phyloP scores from a whole-genome alignment of 2,329 filamentous ascomycete species.

The Alternaria atra region DNA sequence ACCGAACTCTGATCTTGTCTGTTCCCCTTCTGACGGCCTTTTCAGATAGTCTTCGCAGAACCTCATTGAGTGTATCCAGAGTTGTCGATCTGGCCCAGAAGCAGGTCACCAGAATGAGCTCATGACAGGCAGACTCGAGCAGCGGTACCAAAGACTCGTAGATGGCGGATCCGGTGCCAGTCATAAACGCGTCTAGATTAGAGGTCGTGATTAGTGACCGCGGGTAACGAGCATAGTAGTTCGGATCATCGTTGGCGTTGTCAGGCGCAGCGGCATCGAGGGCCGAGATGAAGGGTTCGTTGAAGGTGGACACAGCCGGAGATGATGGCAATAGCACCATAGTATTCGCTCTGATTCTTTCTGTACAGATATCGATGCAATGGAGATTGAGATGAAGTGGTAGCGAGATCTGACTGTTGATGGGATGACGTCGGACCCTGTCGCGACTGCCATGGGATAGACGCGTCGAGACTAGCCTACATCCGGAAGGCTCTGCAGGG shows the following conservation, averaged over 20 bases:
- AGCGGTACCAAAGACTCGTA: slow-evolving; percentile 65
- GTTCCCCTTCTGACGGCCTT: slow-evolving; percentile 48
- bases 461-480: slow-evolving; percentile 23
- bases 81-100: slow-evolving; percentile 79
- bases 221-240: slow-evolving; percentile 52
- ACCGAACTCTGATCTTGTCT: slow-evolving; percentile 66
- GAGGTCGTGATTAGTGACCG: slow-evolving; percentile 47
- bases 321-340: slow-evolving; percentile 17
- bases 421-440: slow-evolving; percentile 36
- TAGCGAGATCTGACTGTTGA: slow-evolving; percentile 11
- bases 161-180: slow-evolving; percentile 57
- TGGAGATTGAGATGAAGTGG: not conserved
- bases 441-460: slow-evolving; percentile 16
- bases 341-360: not conserved
- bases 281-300: slow-evolving; percentile 40
- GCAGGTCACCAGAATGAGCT: slow-evolving; percentile 80
- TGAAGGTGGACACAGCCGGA: slow-evolving; percentile 20
- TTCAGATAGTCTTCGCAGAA: slow-evolving; percentile 68
- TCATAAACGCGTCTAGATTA: slow-evolving; percentile 48
- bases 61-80: slow-evolving; percentile 64
- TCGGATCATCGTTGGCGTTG: slow-evolving; percentile 47
- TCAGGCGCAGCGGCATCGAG: slow-evolving; percentile 33
- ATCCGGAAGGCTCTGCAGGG: slow-evolving; percentile 20
- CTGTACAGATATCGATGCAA: not conserved
- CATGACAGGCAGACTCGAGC: slow-evolving; percentile 67